Base-by-base conservation (phyloP, 257 asterid genomes). In the Plantago elongata region DNA sequence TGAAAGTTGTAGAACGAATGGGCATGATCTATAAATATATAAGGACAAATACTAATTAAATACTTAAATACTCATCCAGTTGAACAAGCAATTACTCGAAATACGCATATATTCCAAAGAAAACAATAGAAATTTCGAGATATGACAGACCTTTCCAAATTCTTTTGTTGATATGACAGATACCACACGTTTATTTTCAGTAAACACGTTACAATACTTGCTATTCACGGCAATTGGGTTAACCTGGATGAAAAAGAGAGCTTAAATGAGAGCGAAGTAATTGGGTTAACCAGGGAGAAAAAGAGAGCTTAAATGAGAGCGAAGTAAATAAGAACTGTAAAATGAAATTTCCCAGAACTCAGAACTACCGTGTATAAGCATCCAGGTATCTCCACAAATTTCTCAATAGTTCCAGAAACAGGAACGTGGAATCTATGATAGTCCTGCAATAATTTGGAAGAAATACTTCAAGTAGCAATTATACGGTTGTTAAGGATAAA, bases 141-240 rank as follows among this genome's bases (percentile, higher is more conserved):
- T 34, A 34, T 18, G 62, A 58, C 95, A 63, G 78, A 92, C 99
- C 99, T 93, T 89, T 51, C 99, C 99, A 54, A 93, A 93, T 69
- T 89, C 87, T 71, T 73, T 69, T 50, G 96, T 82, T 14, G 99
- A 89, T 75, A 93, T 82, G 69, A 87, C 56, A 74, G 92, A 77
- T 16, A 87, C 89, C 16, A 67, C 91, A 51, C 99, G 92, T 78
- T 89, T 93, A 69, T 93, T 93, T 86, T 89, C 99, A 2, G 97
- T 89, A 87, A 89, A 93, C 68, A 93, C 99, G 22, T 93, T 93
- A 69, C 97, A 93, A 69, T 93, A 93, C 82, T 93, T 87, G 96
- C 99, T 93, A 71, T 93, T 93, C 72, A 93, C 99, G 13, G 99
- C 99, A 74, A 93, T 89, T 62, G 99, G 99, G 68, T 93, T 93